Evolutionary conservation across 306 rosid species (phyloP), one percentile per base, ranked within the genome.

Genomic region (Luffa aegyptiaca): DNA sequence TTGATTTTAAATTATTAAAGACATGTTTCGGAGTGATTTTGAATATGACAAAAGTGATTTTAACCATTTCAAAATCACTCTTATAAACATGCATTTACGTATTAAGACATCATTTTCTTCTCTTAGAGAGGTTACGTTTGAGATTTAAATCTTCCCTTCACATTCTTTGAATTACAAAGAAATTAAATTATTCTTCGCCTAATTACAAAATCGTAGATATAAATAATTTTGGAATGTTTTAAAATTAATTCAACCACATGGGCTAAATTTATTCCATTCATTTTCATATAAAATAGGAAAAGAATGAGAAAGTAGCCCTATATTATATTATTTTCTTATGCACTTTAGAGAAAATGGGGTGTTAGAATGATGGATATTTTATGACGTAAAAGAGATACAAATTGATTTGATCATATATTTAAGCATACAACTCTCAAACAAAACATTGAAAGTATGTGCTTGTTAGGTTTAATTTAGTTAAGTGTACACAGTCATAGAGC

Each of bases 401-500:
- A 41, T 71, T 45, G 57, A 46, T 71, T 71, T 71, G 18, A 5
- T 71, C 45, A 71, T 42, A 69, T 71, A n/a, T 41, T 41, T 18
- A 68, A 8, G 13, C 1, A 31, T 62, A 62, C 56, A 71, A 71
- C 56, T 71, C 31, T 5, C 18, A 7, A 21, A 3, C 17, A 2
- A 41, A 13, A 65, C 45, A 35, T 37, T 39, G 2, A 45, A 46
- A 70, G 26, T 45, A 56, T 69, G 36, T 6, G 9, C 18, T 69
- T 45, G 33, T 71, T 71, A 45, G 57, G 76, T 45, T 14, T 71
- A 71, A 37, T 71, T 26, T 26, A 26, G 55, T 8, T 8, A 45
- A 10, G n/a, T 64, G 58, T 69, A 3, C 42, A 71, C 77, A 71
- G 57, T 71, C 57, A 71, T 56, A 66, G 21, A 71, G 57, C 76